phyloP scores from a whole-genome alignment of 768 basidiomycete species.

The Tulasnella sp. region DNA sequence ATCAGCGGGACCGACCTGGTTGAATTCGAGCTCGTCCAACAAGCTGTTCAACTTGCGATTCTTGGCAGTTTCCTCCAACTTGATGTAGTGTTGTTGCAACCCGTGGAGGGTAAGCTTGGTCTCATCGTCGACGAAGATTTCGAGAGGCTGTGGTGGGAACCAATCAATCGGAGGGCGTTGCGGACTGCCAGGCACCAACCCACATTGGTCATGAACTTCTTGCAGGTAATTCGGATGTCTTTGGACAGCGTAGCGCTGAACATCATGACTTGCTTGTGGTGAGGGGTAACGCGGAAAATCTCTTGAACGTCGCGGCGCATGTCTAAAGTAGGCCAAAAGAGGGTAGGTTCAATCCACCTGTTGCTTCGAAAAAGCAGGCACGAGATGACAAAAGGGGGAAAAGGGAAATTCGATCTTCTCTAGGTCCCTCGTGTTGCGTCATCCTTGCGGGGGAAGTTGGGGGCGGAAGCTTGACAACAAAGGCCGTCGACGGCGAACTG shows the following conservation, averaged over 20 bases:
- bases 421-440: background rate
- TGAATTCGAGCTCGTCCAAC: slow-evolving; percentile 94
- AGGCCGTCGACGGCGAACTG: background rate
- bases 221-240: slow-evolving; percentile 95
- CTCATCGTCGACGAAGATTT: slow-evolving; percentile 99
- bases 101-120: slow-evolving; percentile 97
- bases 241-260: slow-evolving; percentile 98
- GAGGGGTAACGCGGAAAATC: slow-evolving; percentile 97
- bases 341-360: slow-evolving; percentile 34
- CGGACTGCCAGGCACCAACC: too few relatives aligned
- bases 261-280: slow-evolving; percentile 99
- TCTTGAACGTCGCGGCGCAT: slow-evolving; percentile 99
- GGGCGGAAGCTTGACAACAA: background rate
- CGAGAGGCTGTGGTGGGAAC: slow-evolving; percentile 97
- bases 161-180: too few relatives aligned
- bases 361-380: slow-evolving; percentile 16
- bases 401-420: background rate
- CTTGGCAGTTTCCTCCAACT: slow-evolving; percentile 90
- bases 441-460: background rate
- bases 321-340: slow-evolving; percentile 54
- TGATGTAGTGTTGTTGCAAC: slow-evolving; percentile 97
- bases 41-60: slow-evolving; percentile 96
- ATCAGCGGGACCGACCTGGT: slow-evolving; percentile 59
- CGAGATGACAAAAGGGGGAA: background rate
- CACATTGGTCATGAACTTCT: slow-evolving; percentile 99